Percentiles rank a stretch among this genome's conserved stretches.
Conservation (phyloP, 805 yeast species). For the Kazachstania kunashirensis region DNA sequence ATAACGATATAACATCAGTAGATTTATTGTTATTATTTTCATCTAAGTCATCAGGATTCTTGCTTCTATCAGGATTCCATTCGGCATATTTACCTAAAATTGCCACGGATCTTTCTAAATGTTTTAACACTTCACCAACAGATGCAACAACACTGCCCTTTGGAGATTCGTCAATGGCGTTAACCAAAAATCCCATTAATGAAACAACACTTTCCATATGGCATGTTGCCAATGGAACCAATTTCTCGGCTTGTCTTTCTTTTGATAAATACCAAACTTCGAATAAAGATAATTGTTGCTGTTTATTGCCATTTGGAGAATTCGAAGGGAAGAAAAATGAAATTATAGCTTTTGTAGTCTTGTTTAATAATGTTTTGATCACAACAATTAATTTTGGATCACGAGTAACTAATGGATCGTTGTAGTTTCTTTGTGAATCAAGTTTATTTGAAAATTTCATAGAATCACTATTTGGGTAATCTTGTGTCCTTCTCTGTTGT, state of each 20-base stretch:
- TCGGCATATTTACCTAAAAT: constrained; percentile 40
- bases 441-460: constrained; percentile 4
- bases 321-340: constrained; percentile 22
- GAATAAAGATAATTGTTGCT: constrained; percentile 15
- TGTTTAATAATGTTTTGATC: constrained; percentile 7
- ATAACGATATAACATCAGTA: constrained; percentile 38
- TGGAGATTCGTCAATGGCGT: constrained; percentile 57
- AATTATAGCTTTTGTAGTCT: constrained; percentile 7
- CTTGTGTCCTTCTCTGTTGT: not conserved
- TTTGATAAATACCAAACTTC: constrained; percentile 25
- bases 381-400: constrained; percentile 18
- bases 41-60: constrained; percentile 9
- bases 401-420: constrained; percentile 21
- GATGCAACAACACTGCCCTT: constrained; percentile 43
- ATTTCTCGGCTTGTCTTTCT: constrained; percentile 46
- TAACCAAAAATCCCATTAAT: constrained; percentile 39
- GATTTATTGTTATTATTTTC: constrained; percentile 5
- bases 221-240: constrained; percentile 56
- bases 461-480: not conserved
- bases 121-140: constrained; percentile 49
- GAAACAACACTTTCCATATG: constrained; percentile 55
- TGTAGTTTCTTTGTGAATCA: constrained; percentile 11
- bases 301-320: constrained; percentile 2
- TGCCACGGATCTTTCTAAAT: constrained; percentile 52
- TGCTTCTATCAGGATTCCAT: constrained; percentile 14